phyloP scores from a whole-genome alignment of 306 rosid species.

The Lathyrus oleraceus region DNA sequence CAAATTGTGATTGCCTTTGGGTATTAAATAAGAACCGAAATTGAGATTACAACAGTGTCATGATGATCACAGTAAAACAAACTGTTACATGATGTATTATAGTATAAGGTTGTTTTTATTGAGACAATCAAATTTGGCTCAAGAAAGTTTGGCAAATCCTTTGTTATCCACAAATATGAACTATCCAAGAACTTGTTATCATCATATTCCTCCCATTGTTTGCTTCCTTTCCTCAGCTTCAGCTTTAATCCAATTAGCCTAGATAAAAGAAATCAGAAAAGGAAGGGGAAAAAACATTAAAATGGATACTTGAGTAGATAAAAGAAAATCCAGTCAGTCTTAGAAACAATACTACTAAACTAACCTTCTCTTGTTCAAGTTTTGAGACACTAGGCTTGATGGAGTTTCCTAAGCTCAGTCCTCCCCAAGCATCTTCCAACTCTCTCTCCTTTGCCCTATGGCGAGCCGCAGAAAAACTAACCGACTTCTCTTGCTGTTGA shows the following conservation, averaged over 20 bases:
- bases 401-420: conserved; percentile 79
- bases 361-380: conserved; percentile 89
- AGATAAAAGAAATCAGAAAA: conserved; percentile 5
- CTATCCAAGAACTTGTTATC: neutral
- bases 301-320: neutral
- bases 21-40: too few relatives aligned
- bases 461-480: conserved; percentile 44
- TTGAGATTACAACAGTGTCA: too few relatives aligned
- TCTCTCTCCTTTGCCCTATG: conserved; percentile 80
- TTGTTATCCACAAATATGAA: neutral
- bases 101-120: too few relatives aligned
- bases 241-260: conserved; percentile 96
- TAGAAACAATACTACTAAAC: conserved; percentile 12
- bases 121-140: too few relatives aligned
- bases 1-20: too few relatives aligned
- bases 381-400: conserved; percentile 73
- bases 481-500: conserved; percentile 49
- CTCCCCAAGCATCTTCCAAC: conserved; percentile 85
- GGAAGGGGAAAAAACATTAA: neutral
- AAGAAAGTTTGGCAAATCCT: neutral
- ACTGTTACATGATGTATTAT: too few relatives aligned
- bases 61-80: too few relatives aligned
- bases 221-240: conserved; percentile 75
- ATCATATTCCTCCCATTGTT: conserved; percentile 37
- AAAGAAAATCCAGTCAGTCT: neutral